These are phyloP conservation scores for Apophysomyces elegans DNA, from an alignment of 371 early-diverging fungal genomes.

Conservation along the genomic window DNA sequence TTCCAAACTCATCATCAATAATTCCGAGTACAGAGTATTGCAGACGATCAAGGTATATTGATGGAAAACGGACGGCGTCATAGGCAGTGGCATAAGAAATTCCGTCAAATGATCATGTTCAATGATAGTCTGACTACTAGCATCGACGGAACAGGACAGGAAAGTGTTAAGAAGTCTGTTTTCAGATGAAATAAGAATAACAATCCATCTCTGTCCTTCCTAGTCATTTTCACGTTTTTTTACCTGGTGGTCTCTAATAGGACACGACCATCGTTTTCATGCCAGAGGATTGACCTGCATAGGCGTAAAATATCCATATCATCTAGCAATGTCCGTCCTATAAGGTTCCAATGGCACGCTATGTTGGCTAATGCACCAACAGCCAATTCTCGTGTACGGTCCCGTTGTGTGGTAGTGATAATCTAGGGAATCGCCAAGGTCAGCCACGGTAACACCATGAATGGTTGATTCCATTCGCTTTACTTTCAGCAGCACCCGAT, in stretches of 20 bases:
- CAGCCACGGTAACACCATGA: not conserved
- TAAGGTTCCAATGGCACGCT: constrained; percentile 43
- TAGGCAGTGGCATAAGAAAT: constrained; percentile 34
- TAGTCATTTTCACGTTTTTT: not conserved
- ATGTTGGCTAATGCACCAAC: constrained; percentile 49
- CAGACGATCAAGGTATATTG: constrained; percentile 45
- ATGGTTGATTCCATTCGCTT: no score
- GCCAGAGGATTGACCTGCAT: constrained; percentile 42
- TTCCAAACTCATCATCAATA: constrained; percentile 37
- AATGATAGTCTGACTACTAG: constrained; percentile 36
- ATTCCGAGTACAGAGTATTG: constrained; percentile 44
- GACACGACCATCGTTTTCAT: constrained; percentile 46
- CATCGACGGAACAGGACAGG: constrained; percentile 35
- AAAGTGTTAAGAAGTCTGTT: constrained; percentile 39
- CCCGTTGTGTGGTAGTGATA: constrained; percentile 32
- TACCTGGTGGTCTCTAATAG: constrained; percentile 46
- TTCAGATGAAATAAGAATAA: not conserved
- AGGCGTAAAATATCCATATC: constrained; percentile 45
- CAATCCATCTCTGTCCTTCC: not conserved
- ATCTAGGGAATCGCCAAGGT: constrained; percentile 25
- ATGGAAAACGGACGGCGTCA: constrained; percentile 42
- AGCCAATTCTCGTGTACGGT: constrained; percentile 44
- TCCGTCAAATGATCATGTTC: constrained; percentile 41
- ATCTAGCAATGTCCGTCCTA: constrained; percentile 28
- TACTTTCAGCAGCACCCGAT: constrained; percentile 47